Conservation (phyloP, 176 grass and related monocot genomes). For the Ananas comosus region DNA sequence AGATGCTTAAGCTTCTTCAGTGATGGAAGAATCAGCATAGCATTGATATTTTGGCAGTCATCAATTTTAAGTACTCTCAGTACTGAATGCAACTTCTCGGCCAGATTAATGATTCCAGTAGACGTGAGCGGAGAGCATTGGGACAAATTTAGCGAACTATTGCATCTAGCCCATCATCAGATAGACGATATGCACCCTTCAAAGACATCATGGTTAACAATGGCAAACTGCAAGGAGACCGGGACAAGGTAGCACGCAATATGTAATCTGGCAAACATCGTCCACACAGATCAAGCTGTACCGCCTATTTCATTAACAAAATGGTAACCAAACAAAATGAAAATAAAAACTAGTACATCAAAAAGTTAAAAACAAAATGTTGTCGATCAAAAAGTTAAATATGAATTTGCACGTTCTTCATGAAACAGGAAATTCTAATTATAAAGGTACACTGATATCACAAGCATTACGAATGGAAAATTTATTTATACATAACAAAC, state of each 20-base stretch:
- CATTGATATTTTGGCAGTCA: conserved; percentile 74
- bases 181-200: conserved; percentile 80
- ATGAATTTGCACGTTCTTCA: not conserved
- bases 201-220: conserved; percentile 55
- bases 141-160: conserved; percentile 60
- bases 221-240: conserved; percentile 52
- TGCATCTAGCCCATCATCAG: conserved; percentile 64
- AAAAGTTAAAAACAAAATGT: not conserved
- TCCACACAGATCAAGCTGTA: conserved; percentile 85
- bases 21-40: conserved; percentile 60
- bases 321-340: not conserved
- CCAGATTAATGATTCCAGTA: conserved; percentile 48
- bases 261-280: conserved; percentile 82
- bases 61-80: conserved; percentile 81
- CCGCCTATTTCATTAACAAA: conserved; percentile 42
- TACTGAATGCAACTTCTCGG: conserved; percentile 30
- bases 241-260: conserved; percentile 57
- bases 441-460: no score
- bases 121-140: conserved; percentile 84
- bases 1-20: conserved; percentile 58
- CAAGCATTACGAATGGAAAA: no score
- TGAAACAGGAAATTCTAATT: no score
- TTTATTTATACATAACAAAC: no score
- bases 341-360: no score
- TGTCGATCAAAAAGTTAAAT: not conserved